A percentile compares a stretch with the other conserved stretches of the same genome.
Evolutionary conservation across 2,329 filamentous ascomycete species (phyloP).

Genomic region (Arthrobotrys musiformis): DNA sequence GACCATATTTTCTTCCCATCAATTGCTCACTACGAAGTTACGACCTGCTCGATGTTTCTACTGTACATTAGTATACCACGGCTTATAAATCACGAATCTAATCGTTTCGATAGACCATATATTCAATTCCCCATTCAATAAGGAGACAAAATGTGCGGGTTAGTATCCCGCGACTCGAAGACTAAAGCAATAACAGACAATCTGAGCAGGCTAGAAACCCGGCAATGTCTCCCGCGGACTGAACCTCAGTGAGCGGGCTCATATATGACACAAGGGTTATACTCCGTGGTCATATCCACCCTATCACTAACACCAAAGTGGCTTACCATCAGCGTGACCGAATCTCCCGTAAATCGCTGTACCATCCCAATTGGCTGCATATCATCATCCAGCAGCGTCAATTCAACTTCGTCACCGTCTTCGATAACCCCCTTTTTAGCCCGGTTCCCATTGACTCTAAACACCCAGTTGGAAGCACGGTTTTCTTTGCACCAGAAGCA

Average conservation of each 20-base stretch:
- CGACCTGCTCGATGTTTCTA: not conserved
- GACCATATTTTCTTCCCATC: not conserved
- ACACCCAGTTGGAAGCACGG: conserved; percentile 18
- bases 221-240: not conserved
- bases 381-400: conserved; percentile 17
- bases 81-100: not conserved
- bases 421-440: not conserved
- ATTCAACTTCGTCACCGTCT: not conserved
- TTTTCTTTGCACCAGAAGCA: conserved; percentile 12
- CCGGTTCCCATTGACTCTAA: conserved; percentile 2
- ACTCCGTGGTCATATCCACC: not conserved
- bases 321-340: conserved; percentile 11
- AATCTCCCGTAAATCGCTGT: conserved; percentile 9
- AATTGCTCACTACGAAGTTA: not conserved
- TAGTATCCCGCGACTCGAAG: no score
- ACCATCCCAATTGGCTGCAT: conserved; percentile 1
- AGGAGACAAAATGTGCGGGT: no score
- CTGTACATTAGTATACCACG: conserved; percentile 11
- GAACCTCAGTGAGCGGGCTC: not conserved
- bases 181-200: no score
- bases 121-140: not conserved
- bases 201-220: not conserved
- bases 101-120: not conserved
- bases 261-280: conserved; percentile 7
- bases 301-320: conserved; percentile 6